phyloP scores from a whole-genome alignment of 2,329 filamentous ascomycete genomes.

The Ophiostoma populinum region DNA sequence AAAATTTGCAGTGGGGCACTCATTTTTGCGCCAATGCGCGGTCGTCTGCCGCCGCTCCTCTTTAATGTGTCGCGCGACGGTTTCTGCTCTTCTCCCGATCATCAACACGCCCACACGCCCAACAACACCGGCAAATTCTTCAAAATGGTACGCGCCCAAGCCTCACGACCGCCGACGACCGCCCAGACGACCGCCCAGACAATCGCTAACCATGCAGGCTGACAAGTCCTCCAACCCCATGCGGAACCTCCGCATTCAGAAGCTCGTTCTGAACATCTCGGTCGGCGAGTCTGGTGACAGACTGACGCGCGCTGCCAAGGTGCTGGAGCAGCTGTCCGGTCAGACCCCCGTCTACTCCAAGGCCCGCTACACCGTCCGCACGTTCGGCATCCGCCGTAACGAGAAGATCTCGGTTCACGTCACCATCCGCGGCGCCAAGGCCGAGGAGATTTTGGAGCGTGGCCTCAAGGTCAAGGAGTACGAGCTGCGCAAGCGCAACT shows the following conservation, averaged over 20 bases:
- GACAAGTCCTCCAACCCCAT: conserved; percentile 96
- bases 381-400: conserved; percentile 99
- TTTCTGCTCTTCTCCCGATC: conserved; percentile 4
- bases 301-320: conserved; percentile 98
- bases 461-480: conserved; percentile 99
- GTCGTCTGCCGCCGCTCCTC: not conserved
- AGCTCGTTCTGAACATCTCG: conserved; percentile 98
- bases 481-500: conserved; percentile 98
- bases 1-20: no score
- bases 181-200: not conserved
- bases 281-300: conserved; percentile 99
- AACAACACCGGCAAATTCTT: conserved; percentile 6
- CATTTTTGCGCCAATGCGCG: not conserved
- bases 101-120: conserved; percentile 4
- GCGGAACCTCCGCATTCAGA: conserved; percentile 98
- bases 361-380: conserved; percentile 99
- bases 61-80: conserved; percentile 2
- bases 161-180: no score
- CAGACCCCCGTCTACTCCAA: conserved; percentile 99
- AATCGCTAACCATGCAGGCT: conserved; percentile 28
- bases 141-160: conserved; percentile 23
- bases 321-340: conserved; percentile 98
- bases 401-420: conserved; percentile 99
- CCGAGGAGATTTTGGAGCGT: conserved; percentile 99
- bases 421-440: conserved; percentile 90